These are phyloP conservation scores for Phialophora macrospora DNA, from an alignment of 2,329 filamentous ascomycete genomes.

Conservation along the genomic window DNA sequence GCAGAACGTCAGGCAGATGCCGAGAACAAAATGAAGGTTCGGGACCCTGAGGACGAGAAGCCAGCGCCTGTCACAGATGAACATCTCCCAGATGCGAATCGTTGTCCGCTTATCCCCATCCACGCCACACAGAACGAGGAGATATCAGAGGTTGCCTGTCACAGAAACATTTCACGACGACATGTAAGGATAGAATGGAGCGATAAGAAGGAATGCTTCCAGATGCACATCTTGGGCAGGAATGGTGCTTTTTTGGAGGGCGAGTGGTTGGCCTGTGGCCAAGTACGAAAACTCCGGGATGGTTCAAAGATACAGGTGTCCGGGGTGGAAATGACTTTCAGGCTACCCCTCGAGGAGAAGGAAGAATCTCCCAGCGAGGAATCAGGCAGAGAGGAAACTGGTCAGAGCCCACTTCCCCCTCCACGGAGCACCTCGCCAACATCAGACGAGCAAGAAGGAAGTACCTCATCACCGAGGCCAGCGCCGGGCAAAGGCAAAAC, in stretches of 20 bases:
- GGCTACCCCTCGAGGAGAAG: constrained; percentile 32
- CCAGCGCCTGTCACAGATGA: constrained; percentile 40
- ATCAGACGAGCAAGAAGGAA: constrained; percentile 29
- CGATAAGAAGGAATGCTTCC: constrained; percentile 60
- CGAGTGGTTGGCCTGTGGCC: constrained; percentile 54
- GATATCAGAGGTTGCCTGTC: constrained; percentile 49
- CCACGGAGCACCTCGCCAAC: constrained; percentile 25
- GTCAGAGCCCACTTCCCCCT: constrained; percentile 20
- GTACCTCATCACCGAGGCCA: constrained; percentile 24
- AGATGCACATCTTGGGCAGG: constrained; percentile 63
- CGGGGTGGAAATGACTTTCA: constrained; percentile 37
- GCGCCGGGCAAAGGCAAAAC: constrained; percentile 27
- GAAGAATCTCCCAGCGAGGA: constrained; percentile 29
- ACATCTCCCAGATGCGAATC: constrained; percentile 38
- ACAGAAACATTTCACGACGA: constrained; percentile 65
- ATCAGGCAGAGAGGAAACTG: constrained; percentile 32
- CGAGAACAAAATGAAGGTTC: constrained; percentile 24
- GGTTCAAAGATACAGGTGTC: constrained; percentile 64
- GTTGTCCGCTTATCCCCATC: constrained; percentile 58
- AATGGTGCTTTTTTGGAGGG: constrained; percentile 64
- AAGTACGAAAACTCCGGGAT: constrained; percentile 58
- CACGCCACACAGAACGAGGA: constrained; percentile 55
- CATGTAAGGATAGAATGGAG: constrained; percentile 67
- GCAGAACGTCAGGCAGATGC: constrained; percentile 35
- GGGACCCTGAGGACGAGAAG: constrained; percentile 34